Percentiles rank a stretch among this genome's conserved stretches.
Evolutionary conservation across 306 rosid species (phyloP).

Genomic region (Casuarina cunninghamiana): DNA sequence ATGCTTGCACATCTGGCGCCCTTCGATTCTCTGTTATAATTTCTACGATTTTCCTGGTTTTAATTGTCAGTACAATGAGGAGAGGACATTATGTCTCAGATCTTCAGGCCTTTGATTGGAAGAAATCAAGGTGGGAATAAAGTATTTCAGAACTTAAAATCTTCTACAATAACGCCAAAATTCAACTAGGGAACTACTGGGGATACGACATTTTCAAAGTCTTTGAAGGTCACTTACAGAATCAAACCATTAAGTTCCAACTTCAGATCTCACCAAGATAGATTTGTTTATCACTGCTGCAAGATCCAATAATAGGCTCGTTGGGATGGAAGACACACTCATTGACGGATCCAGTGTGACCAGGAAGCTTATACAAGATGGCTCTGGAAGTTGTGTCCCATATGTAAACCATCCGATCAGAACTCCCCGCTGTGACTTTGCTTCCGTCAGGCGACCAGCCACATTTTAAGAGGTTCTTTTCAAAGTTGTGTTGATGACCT

Average conservation of each 20-base stretch:
- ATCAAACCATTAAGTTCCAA: not conserved
- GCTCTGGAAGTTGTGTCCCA: slow-evolving; percentile 93
- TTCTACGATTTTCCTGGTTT: too few species aligned
- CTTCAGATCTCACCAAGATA: slow-evolving; percentile 84
- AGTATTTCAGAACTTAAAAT: not conserved
- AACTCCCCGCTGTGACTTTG: slow-evolving; percentile 92
- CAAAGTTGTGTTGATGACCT: slow-evolving; percentile 97
- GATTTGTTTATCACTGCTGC: slow-evolving; percentile 85
- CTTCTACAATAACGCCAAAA: not conserved
- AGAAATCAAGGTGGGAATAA: too few species aligned
- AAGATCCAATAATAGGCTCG: slow-evolving; percentile 83
- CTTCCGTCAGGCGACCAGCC: slow-evolving; percentile 94
- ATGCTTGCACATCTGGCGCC: too few species aligned
- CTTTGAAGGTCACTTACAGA: not conserved
- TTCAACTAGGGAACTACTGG: not conserved
- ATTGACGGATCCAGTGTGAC: slow-evolving; percentile 82
- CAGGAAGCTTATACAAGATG: slow-evolving; percentile 92
- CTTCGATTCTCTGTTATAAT: too few species aligned
- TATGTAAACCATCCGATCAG: slow-evolving; percentile 87
- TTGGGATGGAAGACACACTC: slow-evolving; percentile 81
- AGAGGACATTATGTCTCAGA: too few species aligned
- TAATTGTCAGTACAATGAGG: too few species aligned
- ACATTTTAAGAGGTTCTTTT: slow-evolving; percentile 84
- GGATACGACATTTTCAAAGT: not conserved
- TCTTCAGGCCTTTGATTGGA: too few species aligned